phyloP scores from a whole-genome alignment of 2,329 filamentous ascomycete genomes.

The Chaetothyriales sp. region DNA sequence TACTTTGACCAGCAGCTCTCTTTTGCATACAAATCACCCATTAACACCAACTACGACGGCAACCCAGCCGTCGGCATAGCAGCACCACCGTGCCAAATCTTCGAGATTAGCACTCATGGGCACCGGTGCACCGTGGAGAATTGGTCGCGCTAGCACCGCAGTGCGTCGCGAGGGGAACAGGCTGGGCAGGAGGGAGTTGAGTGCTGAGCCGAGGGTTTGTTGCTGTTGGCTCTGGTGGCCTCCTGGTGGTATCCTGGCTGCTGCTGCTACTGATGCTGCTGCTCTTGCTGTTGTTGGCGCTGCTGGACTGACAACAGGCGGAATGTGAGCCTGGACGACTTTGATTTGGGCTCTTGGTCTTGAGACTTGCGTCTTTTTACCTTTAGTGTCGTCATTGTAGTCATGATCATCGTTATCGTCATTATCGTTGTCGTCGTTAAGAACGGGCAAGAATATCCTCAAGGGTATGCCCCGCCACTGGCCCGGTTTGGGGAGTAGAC shows the following conservation, averaged over 20 bases:
- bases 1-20: background rate
- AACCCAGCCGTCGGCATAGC: conserved; percentile 87
- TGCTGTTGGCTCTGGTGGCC: conserved; percentile 28
- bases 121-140: conserved; percentile 73
- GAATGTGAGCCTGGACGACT: conserved; percentile 62
- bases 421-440: conserved; percentile 33
- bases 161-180: conserved; percentile 80
- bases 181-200: conserved; percentile 61
- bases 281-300: conserved; percentile 11
- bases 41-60: conserved; percentile 55
- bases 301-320: conserved; percentile 32
- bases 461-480: conserved; percentile 74
- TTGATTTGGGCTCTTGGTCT: conserved; percentile 42
- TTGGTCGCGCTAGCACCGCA: conserved; percentile 66
- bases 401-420: conserved; percentile 24
- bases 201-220: conserved; percentile 61
- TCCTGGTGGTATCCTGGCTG: background rate
- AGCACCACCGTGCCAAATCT: conserved; percentile 67
- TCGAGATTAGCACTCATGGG: conserved; percentile 69
- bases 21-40: background rate
- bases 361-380: conserved; percentile 10
- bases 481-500: conserved; percentile 56
- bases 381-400: background rate
- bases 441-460: conserved; percentile 67
- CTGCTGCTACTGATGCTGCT: conserved; percentile 7